phyloP scores from a whole-genome alignment of 2,329 filamentous ascomycete genomes.

The Rutstroemia sydowiana region DNA sequence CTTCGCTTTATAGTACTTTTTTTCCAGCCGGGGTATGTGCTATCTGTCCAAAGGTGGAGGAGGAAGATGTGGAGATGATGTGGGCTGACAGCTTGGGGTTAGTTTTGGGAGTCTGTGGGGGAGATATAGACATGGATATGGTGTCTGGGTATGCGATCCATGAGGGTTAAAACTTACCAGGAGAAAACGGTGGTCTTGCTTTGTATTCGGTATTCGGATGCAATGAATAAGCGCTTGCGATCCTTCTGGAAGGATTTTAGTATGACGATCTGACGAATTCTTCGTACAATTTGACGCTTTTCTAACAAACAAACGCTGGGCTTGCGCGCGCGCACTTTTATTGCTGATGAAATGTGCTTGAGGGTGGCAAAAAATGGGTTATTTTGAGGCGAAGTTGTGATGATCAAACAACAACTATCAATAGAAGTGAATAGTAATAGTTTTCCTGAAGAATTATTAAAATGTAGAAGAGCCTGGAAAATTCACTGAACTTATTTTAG shows the following conservation, averaged over 20 bases:
- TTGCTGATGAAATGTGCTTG: conserved; percentile 1
- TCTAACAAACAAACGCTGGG: conserved; percentile 4
- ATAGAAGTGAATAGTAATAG: not conserved
- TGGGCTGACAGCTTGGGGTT: conserved; percentile 3
- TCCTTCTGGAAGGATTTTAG: conserved; percentile 7
- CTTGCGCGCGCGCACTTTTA: too few species aligned
- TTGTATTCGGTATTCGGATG: conserved; percentile 1
- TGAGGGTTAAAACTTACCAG: conserved; percentile 1
- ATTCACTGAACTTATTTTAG: too few species aligned
- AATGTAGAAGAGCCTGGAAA: too few species aligned
- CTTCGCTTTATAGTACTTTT: conserved; percentile 7
- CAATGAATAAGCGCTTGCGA: conserved; percentile 6
- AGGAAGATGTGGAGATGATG: not conserved
- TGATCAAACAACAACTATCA: not conserved
- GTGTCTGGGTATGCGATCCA: too few species aligned
- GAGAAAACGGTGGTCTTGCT: conserved; percentile 1
- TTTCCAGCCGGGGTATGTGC: too few species aligned
- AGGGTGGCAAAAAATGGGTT: not conserved
- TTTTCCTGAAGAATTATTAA: too few species aligned
- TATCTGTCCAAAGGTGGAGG: conserved; percentile 1
- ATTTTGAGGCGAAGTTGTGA: not conserved
- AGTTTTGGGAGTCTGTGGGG: not conserved
- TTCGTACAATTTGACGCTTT: conserved; percentile 8
- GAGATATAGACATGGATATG: too few species aligned
- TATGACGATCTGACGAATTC: not conserved